Evolutionary conservation across 495 filamentous ascomycete species (phyloP).

Genomic region (Bacidia gigantensis): DNA sequence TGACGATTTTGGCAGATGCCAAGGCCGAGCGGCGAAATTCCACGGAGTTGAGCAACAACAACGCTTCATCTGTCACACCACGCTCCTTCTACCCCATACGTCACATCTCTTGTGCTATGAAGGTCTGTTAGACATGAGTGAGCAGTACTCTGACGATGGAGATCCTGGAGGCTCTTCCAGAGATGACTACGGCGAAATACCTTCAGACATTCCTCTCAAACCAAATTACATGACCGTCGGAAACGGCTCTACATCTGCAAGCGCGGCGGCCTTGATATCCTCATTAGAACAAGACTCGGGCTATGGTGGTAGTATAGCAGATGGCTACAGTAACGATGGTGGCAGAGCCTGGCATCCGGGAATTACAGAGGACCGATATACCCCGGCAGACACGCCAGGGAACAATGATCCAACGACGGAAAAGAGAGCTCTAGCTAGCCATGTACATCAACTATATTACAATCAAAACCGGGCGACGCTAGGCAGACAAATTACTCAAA

Average conservation of each 20-base stretch:
- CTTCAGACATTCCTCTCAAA: conserved; percentile 25
- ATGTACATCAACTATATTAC: conserved; percentile 63
- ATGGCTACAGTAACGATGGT: conserved; percentile 30
- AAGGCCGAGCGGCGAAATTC: conserved; percentile 7
- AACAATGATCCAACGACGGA: conserved; percentile 45
- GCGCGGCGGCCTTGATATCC: conserved; percentile 51
- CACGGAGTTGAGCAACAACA: background rate
- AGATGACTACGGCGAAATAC: conserved; percentile 10
- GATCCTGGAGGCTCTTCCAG: conserved; percentile 25
- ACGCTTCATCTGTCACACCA: background rate
- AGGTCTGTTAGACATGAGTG: conserved; percentile 45
- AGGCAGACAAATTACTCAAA: conserved; percentile 68
- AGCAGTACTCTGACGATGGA: conserved; percentile 47
- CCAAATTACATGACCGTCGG: conserved; percentile 82
- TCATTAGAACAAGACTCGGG: conserved; percentile 76
- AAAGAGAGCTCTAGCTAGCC: conserved; percentile 46
- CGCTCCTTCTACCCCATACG: background rate
- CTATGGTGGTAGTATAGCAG: conserved; percentile 65
- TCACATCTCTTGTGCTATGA: background rate
- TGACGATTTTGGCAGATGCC: conserved; percentile 4
- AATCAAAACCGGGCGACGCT: conserved; percentile 83
- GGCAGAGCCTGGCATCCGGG: conserved; percentile 39
- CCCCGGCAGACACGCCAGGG: conserved; percentile 42
- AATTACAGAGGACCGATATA: conserved; percentile 52
- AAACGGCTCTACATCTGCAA: conserved; percentile 63